These are phyloP conservation scores for Aureobasidium sp. DNA, from an alignment of 2,329 filamentous ascomycete genomes.

Conservation along the genomic window DNA sequence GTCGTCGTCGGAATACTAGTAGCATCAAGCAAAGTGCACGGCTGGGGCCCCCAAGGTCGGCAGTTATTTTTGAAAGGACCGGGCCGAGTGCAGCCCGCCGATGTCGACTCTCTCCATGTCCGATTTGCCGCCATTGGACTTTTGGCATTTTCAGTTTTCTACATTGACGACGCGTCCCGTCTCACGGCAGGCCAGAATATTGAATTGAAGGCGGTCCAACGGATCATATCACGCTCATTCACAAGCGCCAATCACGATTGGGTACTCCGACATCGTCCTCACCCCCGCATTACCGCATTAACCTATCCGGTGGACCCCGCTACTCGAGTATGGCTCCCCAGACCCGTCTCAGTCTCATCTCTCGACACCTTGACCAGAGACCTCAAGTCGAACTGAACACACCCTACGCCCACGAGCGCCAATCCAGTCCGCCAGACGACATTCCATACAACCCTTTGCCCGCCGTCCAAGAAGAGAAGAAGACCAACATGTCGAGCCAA, in stretches of 20 bases:
- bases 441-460: constrained; percentile 35
- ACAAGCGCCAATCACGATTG: neutral
- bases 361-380: constrained; percentile 52
- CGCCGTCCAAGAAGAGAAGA: constrained; percentile 24
- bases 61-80: neutral
- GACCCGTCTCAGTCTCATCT: constrained; percentile 52
- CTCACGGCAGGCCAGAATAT: neutral
- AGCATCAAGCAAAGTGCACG: neutral
- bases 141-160: neutral
- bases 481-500: constrained; percentile 50
- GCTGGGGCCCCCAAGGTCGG: neutral
- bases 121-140: constrained; percentile 9
- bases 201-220: neutral
- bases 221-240: neutral
- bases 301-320: constrained; percentile 1
- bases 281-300: neutral
- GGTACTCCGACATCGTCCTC: neutral
- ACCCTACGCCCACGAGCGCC: constrained; percentile 55
- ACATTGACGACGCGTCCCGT: neutral
- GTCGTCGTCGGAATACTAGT: neutral
- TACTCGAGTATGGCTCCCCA: constrained; percentile 7
- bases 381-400: constrained; percentile 55
- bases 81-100: constrained; percentile 4
- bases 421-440: constrained; percentile 47
- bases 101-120: constrained; percentile 3